Conservation (phyloP, 2,329 filamentous ascomycete species). For the Cryphonectria japonica region DNA sequence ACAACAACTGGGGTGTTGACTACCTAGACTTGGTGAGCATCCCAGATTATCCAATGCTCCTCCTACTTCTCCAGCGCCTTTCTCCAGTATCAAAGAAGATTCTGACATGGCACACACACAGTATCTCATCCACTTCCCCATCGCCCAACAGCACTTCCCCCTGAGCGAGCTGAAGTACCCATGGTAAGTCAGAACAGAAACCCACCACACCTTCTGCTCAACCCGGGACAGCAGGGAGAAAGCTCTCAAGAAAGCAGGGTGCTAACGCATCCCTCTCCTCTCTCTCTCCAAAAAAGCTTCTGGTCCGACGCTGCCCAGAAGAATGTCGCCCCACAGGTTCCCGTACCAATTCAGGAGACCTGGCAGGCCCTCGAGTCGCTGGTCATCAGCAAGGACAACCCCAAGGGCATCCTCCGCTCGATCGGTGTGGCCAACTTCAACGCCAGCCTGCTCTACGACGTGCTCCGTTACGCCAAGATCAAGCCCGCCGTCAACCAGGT, state of each 20-base stretch:
- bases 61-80: neutral
- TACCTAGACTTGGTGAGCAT: constrained; percentile 62
- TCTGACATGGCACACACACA: neutral
- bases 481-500: constrained; percentile 57
- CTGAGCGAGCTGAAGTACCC: constrained; percentile 45
- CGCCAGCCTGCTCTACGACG: constrained; percentile 60
- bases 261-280: constrained; percentile 17
- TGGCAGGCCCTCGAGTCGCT: constrained; percentile 63
- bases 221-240: constrained; percentile 18
- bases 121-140: constrained; percentile 68
- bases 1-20: constrained; percentile 65
- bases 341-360: constrained; percentile 57
- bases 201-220: neutral
- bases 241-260: constrained; percentile 21
- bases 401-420: constrained; percentile 54
- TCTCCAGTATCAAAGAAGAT: neutral
- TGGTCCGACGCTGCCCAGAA: constrained; percentile 48
- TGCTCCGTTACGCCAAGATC: constrained; percentile 61
- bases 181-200: constrained; percentile 14
- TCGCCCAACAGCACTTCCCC: constrained; percentile 48
- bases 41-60: too few relatives aligned
- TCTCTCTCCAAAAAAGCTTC: constrained; percentile 34
- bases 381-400: constrained; percentile 45
- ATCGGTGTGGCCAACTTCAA: constrained; percentile 67
- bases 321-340: constrained; percentile 47